Evolutionary conservation across 768 basidiomycete species (phyloP), one percentile per base, ranked within the genome.

Genomic region (Mycena galopus): DNA sequence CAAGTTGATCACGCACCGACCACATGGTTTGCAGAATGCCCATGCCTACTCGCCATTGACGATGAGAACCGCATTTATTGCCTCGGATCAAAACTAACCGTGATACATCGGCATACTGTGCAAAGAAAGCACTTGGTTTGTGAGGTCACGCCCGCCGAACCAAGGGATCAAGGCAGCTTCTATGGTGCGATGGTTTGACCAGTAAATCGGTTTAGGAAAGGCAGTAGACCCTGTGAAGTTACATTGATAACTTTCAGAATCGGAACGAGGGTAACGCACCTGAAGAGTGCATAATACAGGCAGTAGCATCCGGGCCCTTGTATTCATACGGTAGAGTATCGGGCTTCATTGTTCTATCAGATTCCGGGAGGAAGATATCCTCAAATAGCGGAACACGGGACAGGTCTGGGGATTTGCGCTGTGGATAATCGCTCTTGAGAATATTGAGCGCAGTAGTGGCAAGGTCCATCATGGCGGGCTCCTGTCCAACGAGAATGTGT

Each of bases 211-310:
- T 64, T 76, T 76, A 3, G 77, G 78, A 33, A 75, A 76, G 2
- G 75, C 68, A 4, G 77, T 77, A 3, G 74, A 77, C 47, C 73
- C 79, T 74, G 6, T 35, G 33, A 6, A 12, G 6, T 12, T 6
- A 12, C 12, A 12, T 35, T 8, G 23, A 3, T 21, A 14, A 17
- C 19, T 14, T 44, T 7, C 7, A 16, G 42, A 12, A 7, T 16
- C 4, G 3, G 23, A 42, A 17, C 4, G 19, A 44, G 6, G 14
- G 7, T 5, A 17, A 42, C 67, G 25, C 32, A 44, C 82, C 82
- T 0, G 84, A 83, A 0, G 84, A 84, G 65, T 84, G 83, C 0
- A 84, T 68, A 44, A 80, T 82, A 42, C 73, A 30, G 14, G 47
- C 63, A 10, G 62, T 30, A 2, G 65, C 51, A 42, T 72, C 65